Evolutionary conservation across 2,329 filamentous ascomycete genomes (phyloP), one percentile per base, ranked within the genome.

Genomic region (Trichothecium sympodiale): DNA sequence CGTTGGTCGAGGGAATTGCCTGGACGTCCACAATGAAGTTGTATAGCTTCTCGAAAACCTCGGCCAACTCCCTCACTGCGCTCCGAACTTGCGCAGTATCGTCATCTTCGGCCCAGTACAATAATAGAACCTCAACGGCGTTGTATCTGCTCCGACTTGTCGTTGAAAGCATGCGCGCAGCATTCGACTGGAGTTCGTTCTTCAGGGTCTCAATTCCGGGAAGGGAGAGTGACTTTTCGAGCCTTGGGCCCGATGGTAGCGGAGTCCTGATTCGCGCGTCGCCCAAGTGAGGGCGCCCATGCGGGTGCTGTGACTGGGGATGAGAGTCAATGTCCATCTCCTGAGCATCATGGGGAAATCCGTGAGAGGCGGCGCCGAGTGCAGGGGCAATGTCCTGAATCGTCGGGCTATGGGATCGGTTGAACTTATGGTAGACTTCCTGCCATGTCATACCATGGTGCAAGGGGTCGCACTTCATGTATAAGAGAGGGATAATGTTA

Each of bases 361-460:
- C 44, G 39, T 57, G 45, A 9, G 48, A 8, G 5, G 28, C 15
- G 34, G 55, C 52, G 25, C 60, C 50, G 14, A 58, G 42, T 15
- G 57, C 55, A 23, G 64, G 60, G 20, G 62, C 59, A 31, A 71
- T 64, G 17, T 72, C 68, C 39, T 66, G 67, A 32, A 69, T 57
- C 18, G 53, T 56, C 23, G 70, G 68, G 44, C 69, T 74, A 38
- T 67, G 62, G 29, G 67, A 64, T 38, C 65, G 62, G 52, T 62
- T 56, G 37, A 71, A 75, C 45, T 73, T 74, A 46, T 56, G 59
- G 32, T 68, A 60, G 13, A 71, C 67, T 41, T 75, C 70, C 49
- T 74, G 70, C 71, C 71, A 77, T 9, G 67, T 73, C 69, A 74
- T 69, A 43, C 68, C 68, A 43, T 74, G 71, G 49, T 77, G 72